phyloP scores from a whole-genome alignment of 2,329 filamentous ascomycete species.

The Calonectria fujianensis region DNA sequence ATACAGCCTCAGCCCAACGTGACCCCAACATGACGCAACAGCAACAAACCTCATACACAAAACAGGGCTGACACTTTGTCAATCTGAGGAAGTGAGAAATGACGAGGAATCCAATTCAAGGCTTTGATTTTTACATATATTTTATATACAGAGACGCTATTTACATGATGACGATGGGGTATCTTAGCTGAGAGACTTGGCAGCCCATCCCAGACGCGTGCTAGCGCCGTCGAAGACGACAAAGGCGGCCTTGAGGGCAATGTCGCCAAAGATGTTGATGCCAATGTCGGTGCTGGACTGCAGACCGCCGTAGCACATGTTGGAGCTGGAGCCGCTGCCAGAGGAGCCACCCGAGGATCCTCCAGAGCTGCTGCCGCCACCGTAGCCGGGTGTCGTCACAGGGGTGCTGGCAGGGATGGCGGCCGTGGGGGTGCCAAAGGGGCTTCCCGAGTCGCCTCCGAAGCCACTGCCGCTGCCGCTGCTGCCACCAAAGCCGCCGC shows the following conservation, averaged over 20 bases:
- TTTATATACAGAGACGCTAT: slow-evolving; percentile 14
- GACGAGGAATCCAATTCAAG: neutral
- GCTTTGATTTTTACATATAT: slow-evolving; percentile 8
- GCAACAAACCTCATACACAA: neutral
- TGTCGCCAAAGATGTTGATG: slow-evolving; percentile 78
- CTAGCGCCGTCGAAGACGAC: slow-evolving; percentile 71
- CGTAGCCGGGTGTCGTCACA: slow-evolving; percentile 1
- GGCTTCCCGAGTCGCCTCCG: neutral
- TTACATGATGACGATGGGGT: neutral
- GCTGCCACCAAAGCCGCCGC: neutral
- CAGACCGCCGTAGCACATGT: slow-evolving; percentile 79
- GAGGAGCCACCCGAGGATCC: slow-evolving; percentile 47
- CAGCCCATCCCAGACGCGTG: slow-evolving; percentile 49
- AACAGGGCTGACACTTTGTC: slow-evolving; percentile 3
- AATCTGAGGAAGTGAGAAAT: neutral
- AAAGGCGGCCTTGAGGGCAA: slow-evolving; percentile 77
- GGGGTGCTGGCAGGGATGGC: slow-evolving; percentile 11
- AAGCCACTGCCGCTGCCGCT: neutral
- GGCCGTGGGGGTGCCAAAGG: slow-evolving; percentile 3
- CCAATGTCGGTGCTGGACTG: slow-evolving; percentile 69
- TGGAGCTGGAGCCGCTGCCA: neutral
- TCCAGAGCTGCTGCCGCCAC: neutral
- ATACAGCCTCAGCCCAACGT: too few species aligned
- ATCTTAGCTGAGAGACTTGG: slow-evolving; percentile 38
- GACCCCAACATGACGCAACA: neutral